Evolutionary conservation across 2,329 filamentous ascomycete genomes (phyloP), one percentile per base, ranked within the genome.

Genomic region (Nemania serpens): DNA sequence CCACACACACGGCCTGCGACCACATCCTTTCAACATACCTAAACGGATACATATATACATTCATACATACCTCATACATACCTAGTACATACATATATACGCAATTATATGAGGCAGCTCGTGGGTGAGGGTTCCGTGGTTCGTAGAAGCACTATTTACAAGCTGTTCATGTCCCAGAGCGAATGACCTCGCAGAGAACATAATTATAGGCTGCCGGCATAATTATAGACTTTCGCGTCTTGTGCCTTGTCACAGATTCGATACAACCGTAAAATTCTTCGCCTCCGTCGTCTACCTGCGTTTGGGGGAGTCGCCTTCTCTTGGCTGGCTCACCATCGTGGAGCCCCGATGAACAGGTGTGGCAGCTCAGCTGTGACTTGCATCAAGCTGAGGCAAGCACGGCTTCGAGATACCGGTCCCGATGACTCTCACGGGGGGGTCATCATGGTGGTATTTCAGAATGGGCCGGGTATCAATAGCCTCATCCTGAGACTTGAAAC

Each of bases 251-350:
- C 49, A 25, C 39, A 18, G 17, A 42, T 20, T 7, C 7, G 20
- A 55, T 55, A 33, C 20, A 46, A 55, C 58, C 58, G 51, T 45
- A 29, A n/a, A 49, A n/a, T 22, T 17, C 15, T 12, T 49, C 13
- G 5, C 10, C 37, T 22, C 17, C 37, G n/a, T 41, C 7, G 25
- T n/a, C n/a, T 2, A 9, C 37, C 17, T 33, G 5, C 20, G 17
- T 57, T 13, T 3, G 36, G 36, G 11, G 36, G 22, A 46, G 3
- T 13, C 22, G 5, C 22, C 18, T 46, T 13, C 20, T 46, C 10
- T 46, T 29, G 25, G n/a, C 18, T 36, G 20, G 13, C 43, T 25
- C 18, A 12, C 22, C 43, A 4, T 46, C 43, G 11, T 29, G 43
- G 18, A 29, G 43, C 43, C 43, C 43, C 43, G 18, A 29, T 15